phyloP scores from a whole-genome alignment of 345 rosid genomes.

The Barbarea vulgaris region DNA sequence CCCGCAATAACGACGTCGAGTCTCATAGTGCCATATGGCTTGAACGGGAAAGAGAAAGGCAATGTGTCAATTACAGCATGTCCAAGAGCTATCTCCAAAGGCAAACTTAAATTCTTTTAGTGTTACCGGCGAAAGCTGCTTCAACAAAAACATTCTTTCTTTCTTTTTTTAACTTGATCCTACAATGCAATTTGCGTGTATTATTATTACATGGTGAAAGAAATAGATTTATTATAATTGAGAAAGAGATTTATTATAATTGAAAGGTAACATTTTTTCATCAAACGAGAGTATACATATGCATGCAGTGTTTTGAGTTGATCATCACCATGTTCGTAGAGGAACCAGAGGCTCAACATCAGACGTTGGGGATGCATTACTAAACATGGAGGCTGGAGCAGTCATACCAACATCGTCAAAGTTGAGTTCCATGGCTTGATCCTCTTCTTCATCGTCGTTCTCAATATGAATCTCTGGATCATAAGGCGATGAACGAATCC shows the following conservation, averaged over 20 bases:
- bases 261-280: not conserved
- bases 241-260: too few relatives aligned
- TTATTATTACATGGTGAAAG: constrained; percentile 15
- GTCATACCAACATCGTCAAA: constrained; percentile 16
- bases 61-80: constrained; percentile 54
- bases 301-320: not conserved
- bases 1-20: too few relatives aligned
- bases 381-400: constrained; percentile 30
- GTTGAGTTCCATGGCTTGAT: constrained; percentile 23
- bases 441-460: constrained; percentile 23
- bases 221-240: too few relatives aligned
- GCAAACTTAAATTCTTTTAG: too few relatives aligned
- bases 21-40: constrained; percentile 63
- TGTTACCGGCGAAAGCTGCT: not conserved
- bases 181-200: constrained; percentile 2
- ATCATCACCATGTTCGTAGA: constrained; percentile 29
- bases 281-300: not conserved
- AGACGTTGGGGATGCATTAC: constrained; percentile 12
- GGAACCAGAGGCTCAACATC: constrained; percentile 30
- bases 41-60: constrained; percentile 63
- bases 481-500: constrained; percentile 24
- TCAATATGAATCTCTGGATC: constrained; percentile 17
- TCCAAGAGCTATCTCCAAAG: constrained; percentile 52
- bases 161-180: not conserved
- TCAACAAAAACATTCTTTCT: constrained; percentile 19